Conservation (phyloP, 148 eudicot genomes). For the Rhododendron ovatum region DNA sequence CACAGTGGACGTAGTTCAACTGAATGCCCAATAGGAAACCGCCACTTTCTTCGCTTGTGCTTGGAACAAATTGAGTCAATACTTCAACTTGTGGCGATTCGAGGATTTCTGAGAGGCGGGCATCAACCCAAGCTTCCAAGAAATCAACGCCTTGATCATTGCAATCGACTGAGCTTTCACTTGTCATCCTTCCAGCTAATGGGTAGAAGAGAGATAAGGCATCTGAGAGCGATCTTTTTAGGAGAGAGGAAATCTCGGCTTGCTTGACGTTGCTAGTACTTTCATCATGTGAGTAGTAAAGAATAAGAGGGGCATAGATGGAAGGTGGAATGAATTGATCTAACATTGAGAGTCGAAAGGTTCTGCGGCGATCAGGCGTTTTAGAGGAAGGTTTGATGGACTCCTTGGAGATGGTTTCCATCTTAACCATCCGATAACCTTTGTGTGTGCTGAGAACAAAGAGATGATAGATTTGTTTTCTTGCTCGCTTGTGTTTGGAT, state of each 20-base stretch:
- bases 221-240: constrained; percentile 21
- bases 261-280: constrained; percentile 5
- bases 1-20: constrained; percentile 21
- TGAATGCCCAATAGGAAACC: constrained; percentile 3
- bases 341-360: constrained; percentile 26
- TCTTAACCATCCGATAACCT: constrained; percentile 7
- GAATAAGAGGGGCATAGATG: constrained; percentile 23
- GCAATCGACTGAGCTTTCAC: constrained; percentile 26
- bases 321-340: constrained; percentile 37
- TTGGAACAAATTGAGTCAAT: constrained; percentile 25
- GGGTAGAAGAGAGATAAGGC: constrained; percentile 41
- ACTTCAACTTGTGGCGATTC: constrained; percentile 9
- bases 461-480: too few relatives aligned
- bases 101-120: constrained; percentile 18
- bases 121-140: constrained; percentile 19
- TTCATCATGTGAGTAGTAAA: constrained; percentile 24
- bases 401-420: constrained; percentile 32
- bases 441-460: neutral
- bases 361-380: constrained; percentile 30
- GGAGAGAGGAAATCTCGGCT: neutral
- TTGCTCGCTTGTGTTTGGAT: neutral
- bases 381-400: constrained; percentile 44
- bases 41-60: constrained; percentile 5
- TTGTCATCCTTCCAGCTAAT: constrained; percentile 28
- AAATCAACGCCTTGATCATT: constrained; percentile 36